phyloP scores from a whole-genome alignment of 192 early-diverging fungal species.

The Coemansia sp. region DNA sequence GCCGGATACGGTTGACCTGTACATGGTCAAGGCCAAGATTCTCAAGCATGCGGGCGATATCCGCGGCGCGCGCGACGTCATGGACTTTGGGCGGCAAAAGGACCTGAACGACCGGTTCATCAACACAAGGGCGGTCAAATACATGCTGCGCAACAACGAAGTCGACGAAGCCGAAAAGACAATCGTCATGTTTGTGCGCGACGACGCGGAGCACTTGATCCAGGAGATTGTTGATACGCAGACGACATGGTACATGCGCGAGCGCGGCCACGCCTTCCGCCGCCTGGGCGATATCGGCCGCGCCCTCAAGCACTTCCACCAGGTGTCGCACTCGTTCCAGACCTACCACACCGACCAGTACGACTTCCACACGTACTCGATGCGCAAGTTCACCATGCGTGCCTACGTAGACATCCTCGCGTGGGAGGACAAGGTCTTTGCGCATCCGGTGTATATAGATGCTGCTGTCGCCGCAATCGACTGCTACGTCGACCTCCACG shows the following conservation, averaged over 20 bases:
- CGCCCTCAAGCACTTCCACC: conserved; percentile 87
- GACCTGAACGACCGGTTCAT: conserved; percentile 95
- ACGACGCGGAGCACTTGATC: conserved; percentile 65
- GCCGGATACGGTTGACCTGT: conserved; percentile 88
- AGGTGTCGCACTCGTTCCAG: conserved; percentile 76
- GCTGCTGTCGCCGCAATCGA: conserved; percentile 75
- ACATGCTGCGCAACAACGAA: conserved; percentile 82
- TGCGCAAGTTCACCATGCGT: conserved; percentile 86
- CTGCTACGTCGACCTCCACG: conserved; percentile 54
- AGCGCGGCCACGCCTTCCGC: conserved; percentile 71
- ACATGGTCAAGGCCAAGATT: conserved; percentile 92
- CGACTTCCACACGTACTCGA: conserved; percentile 93
- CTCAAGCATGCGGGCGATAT: conserved; percentile 88
- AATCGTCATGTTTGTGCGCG: conserved; percentile 70
- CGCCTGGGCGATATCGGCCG: conserved; percentile 69
- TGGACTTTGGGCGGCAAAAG: conserved; percentile 84
- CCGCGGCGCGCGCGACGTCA: conserved; percentile 66
- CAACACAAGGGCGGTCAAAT: conserved; percentile 92
- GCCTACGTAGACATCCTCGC: conserved; percentile 81
- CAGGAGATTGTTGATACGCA: conserved; percentile 89
- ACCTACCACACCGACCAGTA: conserved; percentile 91
- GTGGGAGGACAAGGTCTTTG: conserved; percentile 75
- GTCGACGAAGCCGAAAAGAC: conserved; percentile 85
- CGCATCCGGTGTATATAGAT: conserved; percentile 68
- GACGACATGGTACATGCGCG: conserved; percentile 85